Evolutionary conservation across 2,329 filamentous ascomycete species (phyloP), one percentile per base, ranked within the genome.

Genomic region (Claviceps pusilla): DNA sequence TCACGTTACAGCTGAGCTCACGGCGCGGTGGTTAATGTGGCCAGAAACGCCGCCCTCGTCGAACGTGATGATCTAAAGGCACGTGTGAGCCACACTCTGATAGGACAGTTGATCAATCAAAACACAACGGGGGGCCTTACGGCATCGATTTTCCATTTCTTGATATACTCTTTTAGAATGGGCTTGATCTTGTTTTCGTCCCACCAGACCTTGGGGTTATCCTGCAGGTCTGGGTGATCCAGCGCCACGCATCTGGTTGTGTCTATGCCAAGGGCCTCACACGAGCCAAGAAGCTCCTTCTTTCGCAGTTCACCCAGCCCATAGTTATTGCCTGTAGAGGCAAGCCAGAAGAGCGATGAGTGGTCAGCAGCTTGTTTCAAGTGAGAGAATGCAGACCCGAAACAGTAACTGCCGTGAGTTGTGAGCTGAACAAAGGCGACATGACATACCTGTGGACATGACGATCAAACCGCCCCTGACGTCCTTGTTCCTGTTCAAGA

Each of bases 21-120:
- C 68, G 16, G 69, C 68, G 24, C 67, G 57, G 54, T 71, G 69
- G 52, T 72, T 71, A 51, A 71, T 63, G 53, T 72, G 69, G 6
- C 68, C 67, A 1, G 68, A 70, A 6, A 71, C 64, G 16, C 69
- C 69, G 29, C 66, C 66, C n/a, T 66, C 55, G 46, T 72, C 69
- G 55, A 72, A 71, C 0, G 69, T 72, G 51, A 71, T 63, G 52
- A 72, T 70, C 66, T 61, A 43, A 29, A 9, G 47, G 12, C 19
- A 19, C 65, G 12, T 3, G 53, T 48, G 3, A 16, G 31, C 28
- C n/a, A 41, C n/a, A 41, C 39, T 45, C 10, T 31, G 19, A 31
- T 29, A 19, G 24, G 24, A 41, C n/a, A 11, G 24, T 24, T 19
- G 4, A 4, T 43, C 29, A 10, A 46, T 37, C 3, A 46, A 46